Evolutionary conservation across 495 filamentous ascomycete species (phyloP), one percentile per base, ranked within the genome.

Genomic region (Xylaria intraflava): DNA sequence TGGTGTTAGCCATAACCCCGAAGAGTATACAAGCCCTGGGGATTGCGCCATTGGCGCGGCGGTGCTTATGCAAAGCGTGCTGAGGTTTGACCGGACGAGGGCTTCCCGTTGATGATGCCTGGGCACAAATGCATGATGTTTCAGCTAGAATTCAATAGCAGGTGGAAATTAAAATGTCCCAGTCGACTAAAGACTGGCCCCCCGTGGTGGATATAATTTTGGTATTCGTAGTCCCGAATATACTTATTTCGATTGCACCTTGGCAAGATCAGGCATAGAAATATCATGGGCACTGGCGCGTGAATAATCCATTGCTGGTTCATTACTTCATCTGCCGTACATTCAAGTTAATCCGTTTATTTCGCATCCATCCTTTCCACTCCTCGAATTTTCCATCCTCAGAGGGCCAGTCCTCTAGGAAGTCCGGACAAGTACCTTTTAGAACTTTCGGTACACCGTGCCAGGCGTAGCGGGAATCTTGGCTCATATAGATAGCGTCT

Each of bases 401-500:
- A 1, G 75, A 83, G 17, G 91, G 93, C 90, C 91, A 96, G 41
- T 85, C 70, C 52, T 75, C 72, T 47, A 97, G 65, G 71, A 80
- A 87, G 2, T 66, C 69, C 0, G 91, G 92, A 71, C 89, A 96
- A 0, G 86, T 95, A 16, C 72, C 78, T 22, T 80, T 77, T 20
- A 95, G 43, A 23, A 95, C 83, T 60, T 86, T 88, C 4, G 92
- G 90, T 11, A 96, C 91, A 3, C 87, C 89, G 72, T 96, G 91
- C 93, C 91, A 96, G 11, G 91, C 93, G 69, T 87, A 91, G 44
- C 91, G 72, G 8, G 86, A 82, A 47, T 81, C 76, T 31, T 86
- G 80, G 44, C 80, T 81, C 87, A 96, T 93, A 48, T 89, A 87
- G 1, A 95, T 78, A 1, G 81, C 85, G 70, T 92, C 90, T 0